Percentiles rank a stretch among this genome's conserved stretches.
phyloP scores from a whole-genome alignment of 2,329 filamentous ascomycete genomes.

The Penicillium sp. region DNA sequence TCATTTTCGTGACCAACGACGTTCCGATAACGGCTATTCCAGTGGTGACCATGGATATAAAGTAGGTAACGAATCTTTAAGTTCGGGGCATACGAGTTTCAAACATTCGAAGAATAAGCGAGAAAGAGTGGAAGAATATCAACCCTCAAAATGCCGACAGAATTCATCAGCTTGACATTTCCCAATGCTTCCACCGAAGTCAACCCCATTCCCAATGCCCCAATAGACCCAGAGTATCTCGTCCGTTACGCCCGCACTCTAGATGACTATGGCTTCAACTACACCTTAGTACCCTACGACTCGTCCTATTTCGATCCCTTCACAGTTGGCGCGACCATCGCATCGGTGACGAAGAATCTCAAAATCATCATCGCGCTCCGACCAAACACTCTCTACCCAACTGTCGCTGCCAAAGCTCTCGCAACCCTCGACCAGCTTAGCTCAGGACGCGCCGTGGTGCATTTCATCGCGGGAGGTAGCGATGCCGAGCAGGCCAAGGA shows the following conservation, averaged over 20 bases:
- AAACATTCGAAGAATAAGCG: not conserved
- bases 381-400: slow-evolving; percentile 64
- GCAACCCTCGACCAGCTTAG: slow-evolving; percentile 63
- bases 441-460: slow-evolving; percentile 59
- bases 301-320: slow-evolving; percentile 59
- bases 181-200: slow-evolving; percentile 61
- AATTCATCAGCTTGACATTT: slow-evolving; percentile 62
- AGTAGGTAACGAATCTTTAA: not conserved
- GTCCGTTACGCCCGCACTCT: slow-evolving; percentile 20
- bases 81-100: not conserved
- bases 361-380: slow-evolving; percentile 64
- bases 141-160: slow-evolving; percentile 35
- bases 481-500: slow-evolving; percentile 62
- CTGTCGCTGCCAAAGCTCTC: slow-evolving; percentile 62
- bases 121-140: not conserved
- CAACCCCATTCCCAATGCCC: slow-evolving; percentile 53
- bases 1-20: not conserved
- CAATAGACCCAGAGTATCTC: slow-evolving; percentile 47
- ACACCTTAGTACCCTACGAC: slow-evolving; percentile 62
- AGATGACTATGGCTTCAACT: slow-evolving; percentile 61
- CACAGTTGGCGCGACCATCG: slow-evolving; percentile 61
- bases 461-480: slow-evolving; percentile 64
- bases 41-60: not conserved
- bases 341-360: slow-evolving; percentile 58
- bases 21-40: not conserved